Conservation (phyloP, 2,329 filamentous ascomycete genomes). For the Aspergillus alliaceus region DNA sequence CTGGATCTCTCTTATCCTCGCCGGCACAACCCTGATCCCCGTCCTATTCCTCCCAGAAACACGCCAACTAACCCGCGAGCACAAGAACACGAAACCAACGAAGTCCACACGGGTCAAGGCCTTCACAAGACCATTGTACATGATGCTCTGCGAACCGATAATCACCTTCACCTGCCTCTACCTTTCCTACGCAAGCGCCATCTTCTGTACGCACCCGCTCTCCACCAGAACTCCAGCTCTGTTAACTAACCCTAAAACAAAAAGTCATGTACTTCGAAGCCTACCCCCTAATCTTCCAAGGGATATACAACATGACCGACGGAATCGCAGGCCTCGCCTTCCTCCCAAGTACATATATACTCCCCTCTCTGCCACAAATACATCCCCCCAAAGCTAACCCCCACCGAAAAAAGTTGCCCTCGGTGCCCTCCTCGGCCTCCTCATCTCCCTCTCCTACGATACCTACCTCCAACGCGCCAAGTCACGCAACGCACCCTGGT, state of each 20-base stretch:
- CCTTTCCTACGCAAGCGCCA: neutral
- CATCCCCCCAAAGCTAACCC: no score
- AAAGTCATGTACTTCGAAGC: neutral
- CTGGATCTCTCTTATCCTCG: neutral
- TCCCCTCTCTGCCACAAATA: no score
- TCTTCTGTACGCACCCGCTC: neutral
- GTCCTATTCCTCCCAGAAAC: neutral
- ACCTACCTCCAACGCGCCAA: neutral
- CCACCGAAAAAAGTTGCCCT: neutral
- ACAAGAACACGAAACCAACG: no score
- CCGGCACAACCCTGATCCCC: neutral
- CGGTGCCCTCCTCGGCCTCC: neutral
- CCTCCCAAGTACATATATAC: neutral
- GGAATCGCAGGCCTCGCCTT: neutral
- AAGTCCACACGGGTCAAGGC: neutral
- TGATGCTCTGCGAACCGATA: neutral
- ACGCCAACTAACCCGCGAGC: neutral
- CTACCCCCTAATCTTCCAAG: neutral
- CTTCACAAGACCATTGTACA: neutral
- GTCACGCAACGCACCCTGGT: neutral
- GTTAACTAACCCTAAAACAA: neutral
- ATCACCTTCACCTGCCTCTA: neutral
- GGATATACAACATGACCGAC: neutral
- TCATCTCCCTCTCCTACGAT: neutral
- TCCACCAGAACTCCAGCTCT: no score